phyloP scores from a whole-genome alignment of 257 asterid species.

The Rhazya stricta region DNA sequence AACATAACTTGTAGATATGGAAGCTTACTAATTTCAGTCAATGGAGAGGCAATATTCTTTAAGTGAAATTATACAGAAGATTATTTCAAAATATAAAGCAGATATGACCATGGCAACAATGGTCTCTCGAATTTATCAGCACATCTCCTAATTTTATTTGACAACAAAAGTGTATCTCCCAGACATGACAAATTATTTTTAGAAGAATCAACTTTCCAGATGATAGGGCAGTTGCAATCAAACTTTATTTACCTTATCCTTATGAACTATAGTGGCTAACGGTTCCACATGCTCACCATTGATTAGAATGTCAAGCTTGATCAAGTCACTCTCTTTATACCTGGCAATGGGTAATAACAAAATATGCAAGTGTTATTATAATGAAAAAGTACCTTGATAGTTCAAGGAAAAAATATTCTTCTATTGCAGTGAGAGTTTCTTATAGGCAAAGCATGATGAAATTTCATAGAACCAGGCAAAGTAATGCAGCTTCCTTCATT shows the following conservation, averaged over 20 bases:
- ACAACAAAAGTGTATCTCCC: background rate
- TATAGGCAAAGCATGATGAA: background rate
- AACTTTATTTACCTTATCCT: conserved; percentile 67
- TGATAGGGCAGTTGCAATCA: background rate
- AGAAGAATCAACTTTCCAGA: conserved; percentile 2
- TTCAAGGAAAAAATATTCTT: background rate
- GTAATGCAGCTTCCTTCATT: background rate
- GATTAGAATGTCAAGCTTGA: conserved; percentile 94
- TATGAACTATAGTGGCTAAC: conserved; percentile 91
- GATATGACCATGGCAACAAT: background rate
- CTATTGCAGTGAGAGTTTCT: background rate
- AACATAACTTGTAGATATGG: background rate
- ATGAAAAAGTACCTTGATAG: background rate
- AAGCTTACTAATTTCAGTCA: background rate
- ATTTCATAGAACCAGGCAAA: background rate
- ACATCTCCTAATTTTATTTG: background rate
- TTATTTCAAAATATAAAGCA: background rate
- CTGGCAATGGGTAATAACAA: conserved; percentile 32
- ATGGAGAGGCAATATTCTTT: background rate
- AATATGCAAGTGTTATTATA: background rate
- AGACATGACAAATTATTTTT: background rate
- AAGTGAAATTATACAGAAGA: background rate
- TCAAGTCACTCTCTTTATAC: conserved; percentile 75
- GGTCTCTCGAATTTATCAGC: background rate
- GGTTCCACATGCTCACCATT: conserved; percentile 95